Base-by-base conservation (phyloP, 2,329 filamentous ascomycete genomes). In the Penicillium expansum region DNA sequence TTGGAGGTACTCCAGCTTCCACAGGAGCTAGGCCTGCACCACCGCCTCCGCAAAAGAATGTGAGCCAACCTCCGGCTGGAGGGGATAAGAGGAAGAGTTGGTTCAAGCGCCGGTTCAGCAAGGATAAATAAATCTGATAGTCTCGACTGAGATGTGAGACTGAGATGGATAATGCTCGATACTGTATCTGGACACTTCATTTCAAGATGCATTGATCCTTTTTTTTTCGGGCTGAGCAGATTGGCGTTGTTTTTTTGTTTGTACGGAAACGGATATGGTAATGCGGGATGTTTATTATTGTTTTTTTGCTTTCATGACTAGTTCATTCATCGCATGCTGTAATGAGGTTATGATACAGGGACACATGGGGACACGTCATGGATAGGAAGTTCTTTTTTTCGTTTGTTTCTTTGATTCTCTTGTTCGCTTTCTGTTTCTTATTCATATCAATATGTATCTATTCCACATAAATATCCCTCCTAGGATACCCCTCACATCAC, bases 81-180 rank as follows among this genome's bases (percentile, higher is more conserved):
- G 14, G 7, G 2, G 35, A 92, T 59, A 96, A 96, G 81, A 83
- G 90, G 62, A 92, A 92, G 82, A 94, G 92, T 71, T 96, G 92
- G 91, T 87, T 97, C 68, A 86, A 89, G 70, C 85, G 86, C 66
- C 83, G 87, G 54, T 94, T 96, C 74, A 94, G 92, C 82, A 75
- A 79, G 54, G 64, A 66, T 45, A 66, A 55, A 38, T 73, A 64
- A 52, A 44, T 5, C 39, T 10, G 20, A 32, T 1, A 16, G 14
- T 18, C 20, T 29, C 16, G 14, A 10, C 27, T 30, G 37, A 32
- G 18, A 29, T 35, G 37, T 41, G 18, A 32, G 29, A 52, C 29
- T 8, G 8, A 44, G n/a, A 30, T 53, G 24, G 10, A 27, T 30
- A 32, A 30, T 48, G 14, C 42, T 27, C 24, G 47, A 33, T 44